Percentiles rank a stretch among this genome's conserved stretches.
Evolutionary conservation across 202 grass and related monocot genomes (phyloP).

Genomic region (Digitaria exilis): DNA sequence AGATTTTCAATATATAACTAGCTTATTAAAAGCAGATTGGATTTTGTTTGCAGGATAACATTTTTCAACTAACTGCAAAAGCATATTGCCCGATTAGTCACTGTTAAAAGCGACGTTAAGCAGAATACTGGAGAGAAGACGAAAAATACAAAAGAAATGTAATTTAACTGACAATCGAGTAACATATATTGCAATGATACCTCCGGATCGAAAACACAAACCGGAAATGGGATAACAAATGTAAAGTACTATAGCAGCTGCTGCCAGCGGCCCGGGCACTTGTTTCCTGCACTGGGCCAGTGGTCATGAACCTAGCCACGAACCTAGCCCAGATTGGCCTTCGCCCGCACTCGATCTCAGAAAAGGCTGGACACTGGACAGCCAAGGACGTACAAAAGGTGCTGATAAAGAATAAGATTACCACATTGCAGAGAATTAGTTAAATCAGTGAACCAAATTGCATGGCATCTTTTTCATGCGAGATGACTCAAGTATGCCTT

Average conservation of each 20-base stretch:
- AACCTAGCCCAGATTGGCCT: constrained; percentile 20
- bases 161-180: not conserved
- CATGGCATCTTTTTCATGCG: constrained; percentile 9
- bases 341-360: not conserved
- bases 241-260: not conserved
- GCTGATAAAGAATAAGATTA: constrained; percentile 1
- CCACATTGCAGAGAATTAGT: not conserved
- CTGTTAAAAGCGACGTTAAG: not conserved
- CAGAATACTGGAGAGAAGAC: not conserved
- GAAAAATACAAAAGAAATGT: not conserved
- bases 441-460: constrained; percentile 8
- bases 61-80: not conserved
- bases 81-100: not conserved
- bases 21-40: not conserved
- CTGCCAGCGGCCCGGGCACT: not conserved
- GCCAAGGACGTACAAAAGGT: not conserved
- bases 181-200: not conserved
- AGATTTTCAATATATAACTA: not conserved
- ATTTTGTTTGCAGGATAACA: not conserved
- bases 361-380: not conserved
- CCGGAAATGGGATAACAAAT: not conserved
- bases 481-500: not conserved
- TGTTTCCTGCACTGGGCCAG: not conserved
- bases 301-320: constrained; percentile 41
- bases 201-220: not conserved